These are phyloP conservation scores for Spergularia bocconei DNA, from an alignment of 148 eudicot genomes.

Conservation along the genomic window DNA sequence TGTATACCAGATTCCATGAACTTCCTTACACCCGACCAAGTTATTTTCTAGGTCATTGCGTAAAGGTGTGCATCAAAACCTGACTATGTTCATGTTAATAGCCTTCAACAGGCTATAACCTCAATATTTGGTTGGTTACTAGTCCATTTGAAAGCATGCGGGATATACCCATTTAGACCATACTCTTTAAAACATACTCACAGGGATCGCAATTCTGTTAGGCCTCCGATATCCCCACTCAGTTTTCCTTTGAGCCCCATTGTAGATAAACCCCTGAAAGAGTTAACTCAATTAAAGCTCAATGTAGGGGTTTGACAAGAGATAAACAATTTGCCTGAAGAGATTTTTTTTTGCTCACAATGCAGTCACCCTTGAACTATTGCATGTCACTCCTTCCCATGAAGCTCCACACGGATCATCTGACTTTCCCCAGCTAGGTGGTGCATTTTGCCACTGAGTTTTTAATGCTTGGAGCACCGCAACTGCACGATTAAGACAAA, in stretches of 20 bases:
- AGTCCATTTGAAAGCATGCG: neutral
- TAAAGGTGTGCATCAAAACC: no score
- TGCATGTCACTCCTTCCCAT: slow-evolving; percentile 91
- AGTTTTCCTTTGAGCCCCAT: slow-evolving; percentile 76
- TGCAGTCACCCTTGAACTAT: slow-evolving; percentile 58
- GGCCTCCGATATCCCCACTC: slow-evolving; percentile 80
- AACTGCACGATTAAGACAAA: slow-evolving; percentile 34
- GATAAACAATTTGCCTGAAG: neutral
- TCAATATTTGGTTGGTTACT: no score
- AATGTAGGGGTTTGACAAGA: neutral
- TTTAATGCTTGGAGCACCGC: slow-evolving; percentile 61
- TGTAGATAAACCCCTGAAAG: slow-evolving; percentile 67
- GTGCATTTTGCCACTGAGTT: slow-evolving; percentile 65
- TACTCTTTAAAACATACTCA: slow-evolving; percentile 35
- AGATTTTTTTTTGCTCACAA: slow-evolving; percentile 45
- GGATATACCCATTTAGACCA: neutral
- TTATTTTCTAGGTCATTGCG: no score
- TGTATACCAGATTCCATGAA: no score
- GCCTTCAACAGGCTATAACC: no score
- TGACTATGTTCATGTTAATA: no score
- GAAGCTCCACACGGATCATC: slow-evolving; percentile 71
- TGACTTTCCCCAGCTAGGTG: slow-evolving; percentile 74
- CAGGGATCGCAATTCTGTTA: slow-evolving; percentile 66
- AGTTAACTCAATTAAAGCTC: neutral
- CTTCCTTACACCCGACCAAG: no score